These are phyloP conservation scores for Chaetomiaceae sp. DNA, from an alignment of 2,329 filamentous ascomycete species.

Conservation along the genomic window DNA sequence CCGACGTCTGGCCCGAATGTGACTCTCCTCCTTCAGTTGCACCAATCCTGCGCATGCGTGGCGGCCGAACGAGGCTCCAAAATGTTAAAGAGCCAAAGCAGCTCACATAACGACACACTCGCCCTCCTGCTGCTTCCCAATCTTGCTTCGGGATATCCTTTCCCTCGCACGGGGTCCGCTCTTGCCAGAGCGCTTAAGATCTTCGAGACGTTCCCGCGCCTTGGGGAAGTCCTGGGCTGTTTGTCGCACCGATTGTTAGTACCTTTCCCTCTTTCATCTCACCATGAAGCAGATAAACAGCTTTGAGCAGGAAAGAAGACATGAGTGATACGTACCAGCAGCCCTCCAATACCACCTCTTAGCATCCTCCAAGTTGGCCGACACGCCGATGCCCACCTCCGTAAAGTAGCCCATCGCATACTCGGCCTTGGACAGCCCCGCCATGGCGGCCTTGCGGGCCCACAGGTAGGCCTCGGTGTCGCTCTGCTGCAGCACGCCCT, in stretches of 20 bases:
- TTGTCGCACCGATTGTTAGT: constrained; percentile 14
- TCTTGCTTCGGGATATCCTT: constrained; percentile 72
- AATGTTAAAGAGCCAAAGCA: no score
- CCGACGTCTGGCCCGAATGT: no score
- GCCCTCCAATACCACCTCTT: constrained; percentile 98
- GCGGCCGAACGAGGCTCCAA: no score
- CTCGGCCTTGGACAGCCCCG: constrained; percentile 85
- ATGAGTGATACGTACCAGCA: constrained; percentile 72
- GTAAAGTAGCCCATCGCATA: constrained; percentile 99
- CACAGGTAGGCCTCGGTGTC: constrained; percentile 96
- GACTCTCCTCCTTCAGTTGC: no score
- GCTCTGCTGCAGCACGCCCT: constrained; percentile 81
- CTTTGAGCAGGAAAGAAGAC: constrained; percentile 28
- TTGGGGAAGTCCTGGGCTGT: constrained; percentile 91
- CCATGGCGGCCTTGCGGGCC: constrained; percentile 86
- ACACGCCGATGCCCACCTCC: constrained; percentile 85
- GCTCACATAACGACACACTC: constrained; percentile 79
- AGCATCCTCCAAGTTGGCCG: constrained; percentile 84
- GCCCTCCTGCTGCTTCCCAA: constrained; percentile 78
- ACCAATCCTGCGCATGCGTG: no score
- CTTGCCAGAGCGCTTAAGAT: constrained; percentile 74
- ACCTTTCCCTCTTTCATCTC: neutral
- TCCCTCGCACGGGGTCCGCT: constrained; percentile 68
- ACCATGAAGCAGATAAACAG: no score
- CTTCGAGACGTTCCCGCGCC: constrained; percentile 85